Base-by-base conservation (phyloP, 208 protist genomes). In the Giardia duodenalis region DNA sequence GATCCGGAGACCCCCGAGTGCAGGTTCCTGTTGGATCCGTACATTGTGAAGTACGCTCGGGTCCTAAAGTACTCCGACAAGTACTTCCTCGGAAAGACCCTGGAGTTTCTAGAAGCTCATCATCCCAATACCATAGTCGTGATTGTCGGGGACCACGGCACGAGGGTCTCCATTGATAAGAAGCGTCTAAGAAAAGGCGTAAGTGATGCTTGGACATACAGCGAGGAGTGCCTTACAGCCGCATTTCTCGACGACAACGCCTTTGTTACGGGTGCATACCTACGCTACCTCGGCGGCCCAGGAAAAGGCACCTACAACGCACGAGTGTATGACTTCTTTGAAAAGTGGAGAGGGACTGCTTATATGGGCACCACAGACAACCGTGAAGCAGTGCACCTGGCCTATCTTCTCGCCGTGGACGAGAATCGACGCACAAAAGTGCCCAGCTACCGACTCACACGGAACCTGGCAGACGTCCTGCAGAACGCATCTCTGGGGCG, bases 31-130 rank as follows among this genome's bases (percentile, higher is more conserved):
- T n/a, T 10, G 39, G 86, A 89, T 42, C 57, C 57, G 19, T 76
- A 39, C 57, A 10, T 76, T 39, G 10, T 30, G 57, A n/a, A 45
- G 42, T 89, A 89, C 44, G 44, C 42, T 4, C 4, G 19, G 42
- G 86, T 89, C 86, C 19, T 44, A 89, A 46, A n/a, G 44, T 89
- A 89, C 86, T 4, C 86, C 44, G 86, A 89, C 86, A 3, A 89
- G 19, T 89, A 89, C 30, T 76, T 76, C 44, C 4, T 89, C 44
- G 86, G 86, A 45, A 42, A 89, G 19, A 44, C 42, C 4, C 4
- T 89, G 3, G 4, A 89, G 10, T 44, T 45, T 42, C 22, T 89
- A 46, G 4, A 89, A 89, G 4, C 39, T 4, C 4, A 4, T 45
- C 4, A 89, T 44, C 4, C 4, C 22, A 45, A 89, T 10, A 89